Evolutionary conservation across 1,139 yeast genomes (phyloP), one percentile per base, ranked within the genome.

Genomic region (Diutina neorugosa): DNA sequence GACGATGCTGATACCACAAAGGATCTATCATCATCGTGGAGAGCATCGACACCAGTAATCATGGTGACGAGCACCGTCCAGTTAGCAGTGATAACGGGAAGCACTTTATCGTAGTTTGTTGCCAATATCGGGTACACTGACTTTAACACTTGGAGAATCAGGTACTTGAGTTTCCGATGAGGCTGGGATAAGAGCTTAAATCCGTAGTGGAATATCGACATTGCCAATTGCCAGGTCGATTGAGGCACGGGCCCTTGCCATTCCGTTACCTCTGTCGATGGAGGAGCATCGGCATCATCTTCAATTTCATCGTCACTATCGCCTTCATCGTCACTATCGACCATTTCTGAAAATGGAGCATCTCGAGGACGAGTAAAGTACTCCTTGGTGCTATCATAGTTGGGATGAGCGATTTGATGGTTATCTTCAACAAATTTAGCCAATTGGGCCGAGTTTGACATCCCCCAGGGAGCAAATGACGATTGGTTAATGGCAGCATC

Each of bases 181-280:
- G 50, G 50, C 16, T 46, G 50, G 7, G 50, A 46, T 27, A 46
- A 46, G 9, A 46, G 40, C 16, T 46, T 46, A n/a, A 46, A n/a
- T 4, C 50, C 50, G 27, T 46, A 46, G 3, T 14, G 20, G n/a
- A 46, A 46, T 7, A 46, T 27, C 20, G 40, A 16, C 41, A 46
- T 27, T 11, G 16, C 50, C 40, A 46, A 23, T 19, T 46, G 37
- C 37, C 41, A 46, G 4, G 40, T 46, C 3, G 40, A 9, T 16
- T 46, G 37, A 16, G 50, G 50, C 1, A 46, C 40, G 1, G 19
- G 16, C 6, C 40, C 11, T 27, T 25, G 37, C 50, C 50, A 46
- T 12, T 27, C 50, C 2, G 19, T 41, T 7, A 46, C 50, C 3
- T 27, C 40, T 3, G 20, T 11, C 11, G 19, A 20, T 5, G 48